These are phyloP conservation scores for Lachnellula arida DNA, from an alignment of 2,329 filamentous ascomycete species.

Conservation along the genomic window DNA sequence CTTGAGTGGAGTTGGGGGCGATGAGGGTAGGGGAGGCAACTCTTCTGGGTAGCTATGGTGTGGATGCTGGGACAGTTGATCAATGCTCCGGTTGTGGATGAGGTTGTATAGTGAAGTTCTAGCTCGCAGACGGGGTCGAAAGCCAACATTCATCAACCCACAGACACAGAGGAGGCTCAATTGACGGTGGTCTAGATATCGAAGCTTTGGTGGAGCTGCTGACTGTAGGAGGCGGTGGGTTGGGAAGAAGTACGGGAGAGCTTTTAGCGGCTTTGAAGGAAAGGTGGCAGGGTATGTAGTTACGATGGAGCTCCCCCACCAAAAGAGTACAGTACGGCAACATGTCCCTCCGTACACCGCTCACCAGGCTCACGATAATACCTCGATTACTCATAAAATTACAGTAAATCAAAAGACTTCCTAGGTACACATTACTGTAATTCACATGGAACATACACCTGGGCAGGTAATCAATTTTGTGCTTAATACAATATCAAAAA, in stretches of 20 bases:
- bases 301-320: background rate
- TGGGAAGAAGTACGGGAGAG: conserved; percentile 9
- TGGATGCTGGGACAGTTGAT: conserved; percentile 33
- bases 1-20: conserved; percentile 27
- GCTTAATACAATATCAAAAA: no score
- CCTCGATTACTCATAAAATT: background rate
- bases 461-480: no score
- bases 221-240: conserved; percentile 1
- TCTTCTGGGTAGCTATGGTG: conserved; percentile 34
- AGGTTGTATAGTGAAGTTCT: conserved; percentile 60
- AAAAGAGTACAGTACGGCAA: background rate
- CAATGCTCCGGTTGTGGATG: conserved; percentile 46
- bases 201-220: background rate
- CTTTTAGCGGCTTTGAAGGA: conserved; percentile 1
- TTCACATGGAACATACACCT: no score
- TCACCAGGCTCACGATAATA: background rate
- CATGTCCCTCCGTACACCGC: no score
- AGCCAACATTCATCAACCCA: conserved; percentile 30
- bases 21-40: conserved; percentile 39
- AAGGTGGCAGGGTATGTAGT: no score
- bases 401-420: background rate
- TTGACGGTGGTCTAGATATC: background rate
- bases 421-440: background rate
- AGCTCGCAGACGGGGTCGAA: conserved; percentile 50
- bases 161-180: conserved; percentile 1